Evolutionary conservation across 345 rosid genomes (phyloP), one percentile per base, ranked within the genome.

Genomic region (Syzygium aromaticum): DNA sequence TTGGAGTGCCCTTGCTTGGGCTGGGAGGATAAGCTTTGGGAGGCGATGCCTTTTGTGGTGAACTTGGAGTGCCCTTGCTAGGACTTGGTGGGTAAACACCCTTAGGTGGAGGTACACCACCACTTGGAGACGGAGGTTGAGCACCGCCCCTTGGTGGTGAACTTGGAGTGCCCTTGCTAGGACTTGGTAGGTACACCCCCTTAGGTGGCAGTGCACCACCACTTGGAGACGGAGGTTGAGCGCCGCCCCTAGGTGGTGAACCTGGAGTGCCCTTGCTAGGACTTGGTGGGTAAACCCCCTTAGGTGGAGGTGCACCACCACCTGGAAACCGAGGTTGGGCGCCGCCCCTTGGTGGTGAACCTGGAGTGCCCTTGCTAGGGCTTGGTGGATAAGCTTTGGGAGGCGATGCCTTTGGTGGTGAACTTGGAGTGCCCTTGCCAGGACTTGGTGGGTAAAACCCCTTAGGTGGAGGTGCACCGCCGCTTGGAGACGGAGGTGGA

Each of bases 351-450:
- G 82, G 28, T 11, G 89, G 87, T 4, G 84, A 85, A n/a, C 73
- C 1, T 7, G 49, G 40, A 30, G 89, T 59, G 53, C 49, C 46
- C 73, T 52, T 85, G 57, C 54, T 22, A 46, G 87, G 86, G 21
- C 33, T 63, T 40, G 89, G 89, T 11, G 86, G 87, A 28, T 43
- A 22, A 33, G 19, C 33, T 28, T 33, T 85, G 27, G 86, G 86
- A 25, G 89, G 89, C 15, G 86, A 57, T 21, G 78, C 22, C 82
- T 88, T 54, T 14, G 89, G 87, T 28, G 89, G 89, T 2, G 52
- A 59, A 51, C 78, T 64, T 30, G 78, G 78, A 30, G 43, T 64
- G 9, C 84, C 61, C 52, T 86, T 52, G 67, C 63, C 6, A 52
- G 87, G 90, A 43, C 67, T 86, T 28, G 90, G 87, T 73, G 87